Base-by-base conservation (phyloP, 805 yeast genomes). In the Candida andamanensis region DNA sequence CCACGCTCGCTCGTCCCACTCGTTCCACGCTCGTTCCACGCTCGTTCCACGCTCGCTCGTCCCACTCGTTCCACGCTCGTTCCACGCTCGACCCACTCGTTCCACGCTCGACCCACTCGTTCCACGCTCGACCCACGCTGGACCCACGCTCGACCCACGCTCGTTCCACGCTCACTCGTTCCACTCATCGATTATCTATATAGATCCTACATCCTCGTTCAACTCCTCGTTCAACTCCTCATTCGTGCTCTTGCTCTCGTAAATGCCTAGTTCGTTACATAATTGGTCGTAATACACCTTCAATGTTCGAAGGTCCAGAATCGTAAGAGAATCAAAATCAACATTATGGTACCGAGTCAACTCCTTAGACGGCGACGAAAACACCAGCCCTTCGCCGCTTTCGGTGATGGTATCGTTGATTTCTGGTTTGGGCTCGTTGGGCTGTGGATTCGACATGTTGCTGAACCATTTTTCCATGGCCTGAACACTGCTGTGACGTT, bases 381-480 rank as follows among this genome's bases (percentile, higher is more conserved):
- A 49, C 21, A 50, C 41, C 9, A 51, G 47, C 1, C 50, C 50
- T 24, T 45, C 51, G 19, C 44, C 47, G 27, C 42, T 41, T 20
- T 43, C 40, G n/a, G n/a, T n/a, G n/a, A n/a, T n/a, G 34, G 27
- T 38, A 29, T 42, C 44, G 8, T 26, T 19, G 9, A 28, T 23
- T 5, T 34, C 40, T 22, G 20, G 21, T 29, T 36, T 32, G 17
- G 24, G 16, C n/a, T 20, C 17, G 27, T 35, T 25, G 28, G 36
- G 15, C 24, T 30, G 37, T 13, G 20, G 12, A 24, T 35, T 33
- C 19, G 32, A 34, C 7, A 64, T 40, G 41, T 60, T 63, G 40
- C 52, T 59, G 36, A 64, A 60, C 69, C 69, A 64, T 37, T 54
- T 60, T 37, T 64, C 71, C 64, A 64, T 61, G 12, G 64, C 50